A percentile compares a stretch with the other conserved stretches of the same genome.
phyloP scores from a whole-genome alignment of 441 rosid species.

The Gossypium gossypioides region DNA sequence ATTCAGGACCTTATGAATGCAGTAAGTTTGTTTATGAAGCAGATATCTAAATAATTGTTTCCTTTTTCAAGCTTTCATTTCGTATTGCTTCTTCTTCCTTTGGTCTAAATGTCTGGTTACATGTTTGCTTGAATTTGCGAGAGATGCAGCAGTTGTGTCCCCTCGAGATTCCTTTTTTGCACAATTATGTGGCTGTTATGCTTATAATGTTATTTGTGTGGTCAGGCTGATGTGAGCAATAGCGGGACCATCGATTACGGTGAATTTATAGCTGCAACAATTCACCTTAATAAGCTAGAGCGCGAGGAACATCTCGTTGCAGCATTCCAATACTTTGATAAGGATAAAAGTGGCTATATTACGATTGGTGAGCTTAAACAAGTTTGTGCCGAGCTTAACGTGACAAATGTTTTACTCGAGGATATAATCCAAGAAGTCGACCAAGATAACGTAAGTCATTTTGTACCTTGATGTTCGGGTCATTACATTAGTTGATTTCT shows the following conservation, averaged over 20 bases:
- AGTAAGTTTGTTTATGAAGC: constrained; percentile 30
- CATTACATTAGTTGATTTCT: neutral
- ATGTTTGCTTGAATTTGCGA: neutral
- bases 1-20: constrained; percentile 98
- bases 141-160: neutral
- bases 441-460: constrained; percentile 72
- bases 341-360: constrained; percentile 92
- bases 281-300: constrained; percentile 89
- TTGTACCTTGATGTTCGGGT: neutral
- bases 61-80: neutral
- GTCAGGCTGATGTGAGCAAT: constrained; percentile 95
- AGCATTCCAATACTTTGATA: constrained; percentile 88
- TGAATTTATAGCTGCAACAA: constrained; percentile 92
- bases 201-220: neutral
- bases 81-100: neutral
- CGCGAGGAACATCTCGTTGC: constrained; percentile 96
- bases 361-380: constrained; percentile 97
- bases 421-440: constrained; percentile 89
- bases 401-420: constrained; percentile 83
- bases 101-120: neutral
- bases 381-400: constrained; percentile 81
- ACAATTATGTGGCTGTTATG: neutral
- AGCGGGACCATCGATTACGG: constrained; percentile 94
- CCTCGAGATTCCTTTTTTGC: neutral
- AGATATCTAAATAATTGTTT: neutral